phyloP scores from a whole-genome alignment of 73 alveolate species.

The Paramecium caudatum region DNA sequence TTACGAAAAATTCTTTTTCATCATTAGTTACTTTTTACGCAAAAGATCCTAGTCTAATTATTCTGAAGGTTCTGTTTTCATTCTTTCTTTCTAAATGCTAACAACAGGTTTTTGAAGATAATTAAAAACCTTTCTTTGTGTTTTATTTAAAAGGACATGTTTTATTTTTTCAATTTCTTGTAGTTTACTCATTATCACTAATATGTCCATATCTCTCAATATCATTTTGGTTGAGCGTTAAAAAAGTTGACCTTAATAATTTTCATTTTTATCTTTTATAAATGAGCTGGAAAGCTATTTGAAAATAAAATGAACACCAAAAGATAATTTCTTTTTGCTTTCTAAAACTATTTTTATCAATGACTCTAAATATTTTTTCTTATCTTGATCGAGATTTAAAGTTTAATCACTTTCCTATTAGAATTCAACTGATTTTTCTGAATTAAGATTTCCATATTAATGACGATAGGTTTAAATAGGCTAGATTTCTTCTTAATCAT shows the following conservation, averaged over 20 bases:
- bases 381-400: constrained; percentile 10
- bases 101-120: neutral
- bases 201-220: neutral
- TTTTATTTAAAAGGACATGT: neutral
- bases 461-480: neutral
- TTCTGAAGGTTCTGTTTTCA: too few species aligned
- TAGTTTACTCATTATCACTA: neutral
- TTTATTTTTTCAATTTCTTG: constrained; percentile 15
- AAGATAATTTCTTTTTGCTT: constrained; percentile 42
- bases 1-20: neutral
- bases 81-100: neutral
- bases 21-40: neutral
- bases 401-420: neutral
- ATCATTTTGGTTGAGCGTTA: neutral
- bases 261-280: neutral
- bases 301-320: constrained; percentile 18
- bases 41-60: too few species aligned
- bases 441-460: neutral
- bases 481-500: neutral
- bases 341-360: constrained; percentile 3
- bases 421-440: neutral
- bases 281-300: neutral
- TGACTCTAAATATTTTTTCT: neutral
- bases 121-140: neutral
- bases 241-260: neutral